These are phyloP conservation scores for Colletotrichum sp. DNA, from an alignment of 2,329 filamentous ascomycete species.

Conservation along the genomic window DNA sequence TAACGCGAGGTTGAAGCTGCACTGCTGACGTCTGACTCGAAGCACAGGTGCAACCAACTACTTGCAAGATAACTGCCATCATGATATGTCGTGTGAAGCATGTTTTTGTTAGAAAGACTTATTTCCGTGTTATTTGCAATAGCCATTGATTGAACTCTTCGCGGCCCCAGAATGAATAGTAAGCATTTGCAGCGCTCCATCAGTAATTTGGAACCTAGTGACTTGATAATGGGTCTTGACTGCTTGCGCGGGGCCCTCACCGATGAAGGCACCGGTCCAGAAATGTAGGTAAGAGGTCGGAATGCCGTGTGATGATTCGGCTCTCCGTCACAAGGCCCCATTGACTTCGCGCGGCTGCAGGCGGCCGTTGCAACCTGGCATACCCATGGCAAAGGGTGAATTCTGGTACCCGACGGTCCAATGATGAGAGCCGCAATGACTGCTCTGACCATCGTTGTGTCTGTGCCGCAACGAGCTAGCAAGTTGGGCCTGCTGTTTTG, in stretches of 20 bases:
- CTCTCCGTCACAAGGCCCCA: slow-evolving; percentile 6
- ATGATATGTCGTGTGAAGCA: background rate
- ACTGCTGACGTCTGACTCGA: background rate
- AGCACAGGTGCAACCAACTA: background rate
- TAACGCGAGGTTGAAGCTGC: background rate
- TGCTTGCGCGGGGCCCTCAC: background rate
- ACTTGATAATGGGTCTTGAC: background rate
- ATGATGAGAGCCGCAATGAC: slow-evolving; percentile 8
- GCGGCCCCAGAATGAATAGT: background rate
- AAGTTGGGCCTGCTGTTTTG: background rate
- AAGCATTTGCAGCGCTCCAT: background rate
- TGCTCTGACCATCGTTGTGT: background rate
- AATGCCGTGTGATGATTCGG: background rate
- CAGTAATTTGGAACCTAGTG: background rate
- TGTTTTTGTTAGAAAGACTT: background rate
- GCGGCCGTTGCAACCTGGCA: slow-evolving; percentile 17
- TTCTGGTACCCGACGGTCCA: background rate
- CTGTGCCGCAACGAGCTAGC: slow-evolving; percentile 3
- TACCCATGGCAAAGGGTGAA: slow-evolving; percentile 7
- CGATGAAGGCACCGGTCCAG: slow-evolving; percentile 4
- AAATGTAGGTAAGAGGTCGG: slow-evolving; percentile 4
- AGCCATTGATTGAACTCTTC: background rate
- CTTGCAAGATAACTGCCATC: background rate
- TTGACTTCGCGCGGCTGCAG: slow-evolving; percentile 13
- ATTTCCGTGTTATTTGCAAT: background rate